Conservation (phyloP, 2,329 filamentous ascomycete genomes). For the Cladosporium sp. region DNA sequence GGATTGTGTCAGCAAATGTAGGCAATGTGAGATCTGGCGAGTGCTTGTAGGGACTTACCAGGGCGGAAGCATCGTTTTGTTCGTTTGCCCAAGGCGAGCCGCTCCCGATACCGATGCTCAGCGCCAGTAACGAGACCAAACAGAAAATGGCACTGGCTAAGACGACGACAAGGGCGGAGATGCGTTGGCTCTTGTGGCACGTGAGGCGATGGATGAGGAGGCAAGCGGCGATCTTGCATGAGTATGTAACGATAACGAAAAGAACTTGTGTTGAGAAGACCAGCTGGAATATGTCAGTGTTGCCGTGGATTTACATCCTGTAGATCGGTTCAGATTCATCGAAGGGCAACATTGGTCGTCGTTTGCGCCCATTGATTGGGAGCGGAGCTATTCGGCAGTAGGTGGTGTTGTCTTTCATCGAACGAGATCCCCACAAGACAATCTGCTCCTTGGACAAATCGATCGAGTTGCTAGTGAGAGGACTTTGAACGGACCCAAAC, state of each 20-base stretch:
- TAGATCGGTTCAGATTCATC: background rate
- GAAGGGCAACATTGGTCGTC: no score
- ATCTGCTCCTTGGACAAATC: no score
- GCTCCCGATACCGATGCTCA: background rate
- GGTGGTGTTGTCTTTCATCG: no score
- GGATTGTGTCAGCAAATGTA: background rate
- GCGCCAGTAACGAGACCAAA: background rate
- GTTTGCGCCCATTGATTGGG: no score
- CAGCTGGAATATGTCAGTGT: background rate
- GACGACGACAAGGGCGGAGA: background rate
- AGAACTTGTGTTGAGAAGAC: background rate
- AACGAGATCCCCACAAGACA: no score
- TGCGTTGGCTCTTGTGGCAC: background rate
- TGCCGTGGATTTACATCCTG: no score
- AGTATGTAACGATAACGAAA: background rate
- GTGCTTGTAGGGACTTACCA: background rate
- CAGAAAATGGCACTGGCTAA: background rate
- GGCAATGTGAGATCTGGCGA: no score
- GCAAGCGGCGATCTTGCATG: background rate
- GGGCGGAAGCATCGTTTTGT: background rate
- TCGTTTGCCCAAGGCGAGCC: background rate
- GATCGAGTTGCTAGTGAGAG: no score
- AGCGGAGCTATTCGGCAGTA: no score
- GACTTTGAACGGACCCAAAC: background rate
- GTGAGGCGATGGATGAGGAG: conserved; percentile 3